A percentile compares a stretch with the other conserved stretches of the same genome.
Evolutionary conservation across 2,329 filamentous ascomycete genomes (phyloP).

Genomic region (Teratosphaeria epicoccoides): DNA sequence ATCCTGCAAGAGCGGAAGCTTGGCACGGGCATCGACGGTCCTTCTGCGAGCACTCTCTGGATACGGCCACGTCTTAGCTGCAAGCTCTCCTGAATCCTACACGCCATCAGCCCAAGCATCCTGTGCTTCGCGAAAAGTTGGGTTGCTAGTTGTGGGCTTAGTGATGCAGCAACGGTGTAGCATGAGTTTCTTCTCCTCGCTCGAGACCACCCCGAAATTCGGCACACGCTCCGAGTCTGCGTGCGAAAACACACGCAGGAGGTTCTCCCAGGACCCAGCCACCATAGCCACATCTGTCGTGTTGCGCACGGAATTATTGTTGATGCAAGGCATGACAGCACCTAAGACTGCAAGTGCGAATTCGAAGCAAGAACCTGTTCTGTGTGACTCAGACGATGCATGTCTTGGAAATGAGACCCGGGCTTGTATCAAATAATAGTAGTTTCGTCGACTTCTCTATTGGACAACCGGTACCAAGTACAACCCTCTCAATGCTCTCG

Average conservation of each 20-base stretch:
- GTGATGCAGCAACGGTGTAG: neutral
- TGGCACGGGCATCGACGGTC: neutral
- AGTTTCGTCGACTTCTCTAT: neutral
- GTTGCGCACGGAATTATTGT: too few relatives aligned
- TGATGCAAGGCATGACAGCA: too few relatives aligned
- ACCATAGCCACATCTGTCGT: neutral
- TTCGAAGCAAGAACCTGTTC: too few relatives aligned
- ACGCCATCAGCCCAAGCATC: neutral
- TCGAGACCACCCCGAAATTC: neutral
- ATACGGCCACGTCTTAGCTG: neutral
- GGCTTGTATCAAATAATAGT: neutral
- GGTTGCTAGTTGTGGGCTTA: neutral
- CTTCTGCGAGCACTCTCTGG: neutral
- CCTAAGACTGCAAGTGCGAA: too few relatives aligned
- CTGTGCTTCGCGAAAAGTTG: neutral
- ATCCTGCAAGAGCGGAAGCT: neutral
- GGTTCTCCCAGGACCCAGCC: too few relatives aligned
- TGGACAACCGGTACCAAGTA: neutral
- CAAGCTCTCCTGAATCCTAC: neutral
- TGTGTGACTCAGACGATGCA: too few relatives aligned
- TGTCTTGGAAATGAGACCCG: too few relatives aligned
- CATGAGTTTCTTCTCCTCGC: neutral
- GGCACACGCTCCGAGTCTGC: neutral
- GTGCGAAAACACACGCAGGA: too few relatives aligned
- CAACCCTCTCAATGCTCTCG: slow-evolving; percentile 12